Evolutionary conservation across 768 basidiomycete species (phyloP).

Genomic region (Gautieria morchelliformis): DNA sequence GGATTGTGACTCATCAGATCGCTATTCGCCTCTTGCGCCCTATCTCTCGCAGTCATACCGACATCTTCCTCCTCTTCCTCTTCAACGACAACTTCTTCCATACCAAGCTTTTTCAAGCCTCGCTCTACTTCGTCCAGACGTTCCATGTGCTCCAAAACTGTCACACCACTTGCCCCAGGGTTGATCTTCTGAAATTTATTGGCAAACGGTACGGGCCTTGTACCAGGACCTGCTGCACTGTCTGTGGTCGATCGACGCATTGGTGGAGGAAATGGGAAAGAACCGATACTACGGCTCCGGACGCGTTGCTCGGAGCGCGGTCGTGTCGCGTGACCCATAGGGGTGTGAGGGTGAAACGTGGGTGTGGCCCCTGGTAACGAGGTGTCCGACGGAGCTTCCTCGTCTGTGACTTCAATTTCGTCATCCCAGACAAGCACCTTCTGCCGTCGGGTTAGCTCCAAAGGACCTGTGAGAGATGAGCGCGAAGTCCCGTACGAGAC

Average conservation of each 20-base stretch:
- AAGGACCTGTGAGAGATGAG: constrained; percentile 47
- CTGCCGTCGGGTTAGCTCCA: constrained; percentile 78
- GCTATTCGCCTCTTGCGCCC: constrained; percentile 11
- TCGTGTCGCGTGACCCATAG: constrained; percentile 21
- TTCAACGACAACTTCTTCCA: constrained; percentile 40
- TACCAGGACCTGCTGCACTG: constrained; percentile 38
- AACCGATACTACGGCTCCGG: constrained; percentile 9
- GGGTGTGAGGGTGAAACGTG: constrained; percentile 30
- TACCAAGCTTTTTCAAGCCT: constrained; percentile 62
- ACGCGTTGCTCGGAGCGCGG: constrained; percentile 45
- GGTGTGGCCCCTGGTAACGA: not conserved
- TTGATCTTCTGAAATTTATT: constrained; percentile 78
- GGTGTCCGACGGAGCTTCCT: constrained; percentile 8
- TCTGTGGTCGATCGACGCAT: constrained; percentile 56
- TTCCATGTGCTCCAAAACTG: constrained; percentile 77
- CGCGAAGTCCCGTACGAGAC: not conserved
- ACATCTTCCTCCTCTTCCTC: constrained; percentile 55
- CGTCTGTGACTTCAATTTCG: constrained; percentile 60
- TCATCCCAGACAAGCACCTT: constrained; percentile 84
- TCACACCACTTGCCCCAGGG: constrained; percentile 80
- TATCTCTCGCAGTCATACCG: constrained; percentile 54
- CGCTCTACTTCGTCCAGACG: constrained; percentile 77
- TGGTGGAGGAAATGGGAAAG: constrained; percentile 65
- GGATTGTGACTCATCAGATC: constrained; percentile 1
- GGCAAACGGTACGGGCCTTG: constrained; percentile 73